Evolutionary conservation across 768 basidiomycete genomes (phyloP).

Genomic region (Crucibulum laeve): DNA sequence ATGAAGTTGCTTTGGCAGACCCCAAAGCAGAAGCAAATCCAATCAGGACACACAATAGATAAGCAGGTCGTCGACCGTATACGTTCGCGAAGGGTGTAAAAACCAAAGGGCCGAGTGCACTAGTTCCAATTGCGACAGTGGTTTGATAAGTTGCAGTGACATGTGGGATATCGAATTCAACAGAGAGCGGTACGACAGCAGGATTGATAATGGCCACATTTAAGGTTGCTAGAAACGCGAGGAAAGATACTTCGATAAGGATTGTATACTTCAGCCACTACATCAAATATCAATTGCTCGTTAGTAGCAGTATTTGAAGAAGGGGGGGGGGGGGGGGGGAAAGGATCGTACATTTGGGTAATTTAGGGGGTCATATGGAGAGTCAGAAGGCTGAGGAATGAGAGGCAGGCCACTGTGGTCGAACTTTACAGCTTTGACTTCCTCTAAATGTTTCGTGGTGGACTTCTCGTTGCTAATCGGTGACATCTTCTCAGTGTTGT

Average conservation of each 20-base stretch:
- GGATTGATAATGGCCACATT: constrained; percentile 34
- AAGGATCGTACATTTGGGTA: constrained; percentile 26
- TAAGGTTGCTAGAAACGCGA: constrained; percentile 32
- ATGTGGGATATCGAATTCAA: constrained; percentile 28
- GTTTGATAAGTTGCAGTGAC: constrained; percentile 38
- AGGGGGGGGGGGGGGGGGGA: not conserved
- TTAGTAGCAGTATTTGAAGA: constrained; percentile 1
- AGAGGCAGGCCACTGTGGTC: constrained; percentile 33
- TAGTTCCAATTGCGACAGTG: constrained; percentile 29
- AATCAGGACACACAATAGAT: constrained; percentile 28
- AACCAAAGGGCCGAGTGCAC: constrained; percentile 29
- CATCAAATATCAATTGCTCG: not conserved
- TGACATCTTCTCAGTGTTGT: too few relatives aligned
- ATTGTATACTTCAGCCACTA: constrained; percentile 33
- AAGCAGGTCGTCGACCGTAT: constrained; percentile 32
- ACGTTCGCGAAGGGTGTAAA: constrained; percentile 37
- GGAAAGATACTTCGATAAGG: constrained; percentile 24
- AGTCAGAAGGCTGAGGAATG: constrained; percentile 35
- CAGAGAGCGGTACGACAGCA: constrained; percentile 30
- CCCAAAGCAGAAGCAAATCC: constrained; percentile 28
- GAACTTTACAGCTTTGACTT: constrained; percentile 17
- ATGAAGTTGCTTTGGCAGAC: constrained; percentile 27
- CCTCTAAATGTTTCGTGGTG: not conserved
- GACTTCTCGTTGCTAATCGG: not conserved
- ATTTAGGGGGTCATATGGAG: constrained; percentile 36